phyloP scores from a whole-genome alignment of 2,329 filamentous ascomycete genomes.

The Cladophialophora psammophila region DNA sequence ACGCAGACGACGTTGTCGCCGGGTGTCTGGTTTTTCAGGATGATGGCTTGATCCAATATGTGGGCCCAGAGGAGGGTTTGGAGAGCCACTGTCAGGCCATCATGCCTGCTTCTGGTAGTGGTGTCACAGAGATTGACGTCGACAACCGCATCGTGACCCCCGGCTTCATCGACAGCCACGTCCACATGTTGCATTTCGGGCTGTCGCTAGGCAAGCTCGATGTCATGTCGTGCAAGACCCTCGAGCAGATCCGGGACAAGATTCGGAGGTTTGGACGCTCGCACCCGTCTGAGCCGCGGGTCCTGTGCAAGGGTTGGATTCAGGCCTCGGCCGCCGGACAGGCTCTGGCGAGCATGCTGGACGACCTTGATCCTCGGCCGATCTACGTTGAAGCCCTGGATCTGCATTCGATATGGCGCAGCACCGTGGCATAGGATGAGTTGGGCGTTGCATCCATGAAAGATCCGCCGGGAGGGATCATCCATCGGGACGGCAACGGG shows the following conservation, averaged over 20 bases:
- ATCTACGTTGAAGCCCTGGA: constrained; percentile 60
- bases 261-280: constrained; percentile 51
- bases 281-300: constrained; percentile 50
- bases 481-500: constrained; percentile 55
- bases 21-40: constrained; percentile 49
- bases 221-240: constrained; percentile 51
- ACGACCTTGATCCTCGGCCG: constrained; percentile 54
- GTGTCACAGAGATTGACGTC: constrained; percentile 45
- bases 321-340: constrained; percentile 54
- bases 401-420: constrained; percentile 61
- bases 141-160: constrained; percentile 51
- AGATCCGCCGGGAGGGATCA: constrained; percentile 55
- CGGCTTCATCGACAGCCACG: constrained; percentile 59
- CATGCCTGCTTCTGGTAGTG: constrained; percentile 6
- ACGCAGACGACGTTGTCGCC: constrained; percentile 5
- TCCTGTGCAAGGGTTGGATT: constrained; percentile 60
- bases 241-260: constrained; percentile 52
- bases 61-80: constrained; percentile 46
- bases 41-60: constrained; percentile 51
- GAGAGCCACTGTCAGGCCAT: constrained; percentile 34
- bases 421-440: constrained; percentile 55
- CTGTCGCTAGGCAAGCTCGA: constrained; percentile 54
- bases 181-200: constrained; percentile 59
- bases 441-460: constrained; percentile 51
- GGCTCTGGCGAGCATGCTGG: constrained; percentile 56